Conservation (phyloP, 345 rosid genomes). For the Dimocarpus longan region DNA sequence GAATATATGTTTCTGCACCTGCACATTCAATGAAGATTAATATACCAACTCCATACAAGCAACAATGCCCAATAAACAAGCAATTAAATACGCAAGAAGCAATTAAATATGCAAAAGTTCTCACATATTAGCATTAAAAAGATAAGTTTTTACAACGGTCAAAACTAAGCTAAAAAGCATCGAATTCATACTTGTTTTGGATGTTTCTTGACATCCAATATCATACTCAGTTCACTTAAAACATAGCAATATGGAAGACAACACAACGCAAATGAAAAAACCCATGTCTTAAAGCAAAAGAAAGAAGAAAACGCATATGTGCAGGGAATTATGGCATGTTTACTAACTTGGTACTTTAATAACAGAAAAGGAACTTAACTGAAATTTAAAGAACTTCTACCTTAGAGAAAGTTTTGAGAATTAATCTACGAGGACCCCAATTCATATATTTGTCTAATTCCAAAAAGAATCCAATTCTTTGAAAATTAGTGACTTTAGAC, state of each 20-base stretch:
- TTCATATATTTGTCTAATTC: no score
- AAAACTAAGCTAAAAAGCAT: background rate
- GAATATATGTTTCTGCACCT: slow-evolving; percentile 82
- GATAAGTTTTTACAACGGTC: background rate
- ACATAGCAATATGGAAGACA: background rate
- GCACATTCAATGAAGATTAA: slow-evolving; percentile 30
- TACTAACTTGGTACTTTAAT: background rate
- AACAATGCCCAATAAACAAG: background rate
- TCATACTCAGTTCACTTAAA: background rate
- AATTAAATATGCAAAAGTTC: background rate
- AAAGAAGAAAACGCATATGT: background rate
- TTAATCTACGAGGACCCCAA: background rate
- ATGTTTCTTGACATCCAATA: background rate
- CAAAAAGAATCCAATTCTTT: no score
- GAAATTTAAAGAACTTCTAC: background rate
- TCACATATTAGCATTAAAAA: background rate
- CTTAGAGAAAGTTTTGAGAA: background rate
- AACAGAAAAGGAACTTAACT: background rate
- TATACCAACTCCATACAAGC: background rate
- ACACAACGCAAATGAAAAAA: background rate
- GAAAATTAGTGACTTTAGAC: no score
- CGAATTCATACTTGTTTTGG: background rate
- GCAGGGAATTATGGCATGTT: background rate
- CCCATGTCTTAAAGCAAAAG: background rate
- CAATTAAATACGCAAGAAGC: slow-evolving; percentile 2